Evolutionary conservation across 2,329 filamentous ascomycete species (phyloP).

Genomic region (Apiospora pterosperma): DNA sequence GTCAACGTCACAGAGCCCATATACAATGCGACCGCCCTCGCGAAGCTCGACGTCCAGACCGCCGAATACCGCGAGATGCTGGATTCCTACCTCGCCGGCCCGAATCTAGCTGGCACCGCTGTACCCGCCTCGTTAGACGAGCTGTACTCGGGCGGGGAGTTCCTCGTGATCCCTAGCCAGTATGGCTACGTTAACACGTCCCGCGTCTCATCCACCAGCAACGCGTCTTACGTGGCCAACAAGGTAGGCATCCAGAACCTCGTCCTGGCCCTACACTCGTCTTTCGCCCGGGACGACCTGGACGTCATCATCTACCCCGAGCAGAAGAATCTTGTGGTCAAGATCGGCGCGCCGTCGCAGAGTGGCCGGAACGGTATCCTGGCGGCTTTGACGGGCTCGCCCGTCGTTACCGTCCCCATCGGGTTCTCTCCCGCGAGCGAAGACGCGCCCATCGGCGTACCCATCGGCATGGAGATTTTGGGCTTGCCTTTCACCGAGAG

Average conservation of each 20-base stretch:
- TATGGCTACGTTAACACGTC: slow-evolving; percentile 51
- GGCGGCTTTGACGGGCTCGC: slow-evolving; percentile 36
- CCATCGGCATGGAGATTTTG: slow-evolving; percentile 63
- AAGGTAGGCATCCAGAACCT: slow-evolving; percentile 49
- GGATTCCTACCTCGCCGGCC: slow-evolving; percentile 49
- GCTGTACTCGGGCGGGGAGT: slow-evolving; percentile 48
- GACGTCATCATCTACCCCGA: slow-evolving; percentile 63
- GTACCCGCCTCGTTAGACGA: slow-evolving; percentile 41
- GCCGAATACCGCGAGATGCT: slow-evolving; percentile 57
- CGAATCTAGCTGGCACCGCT: slow-evolving; percentile 36
- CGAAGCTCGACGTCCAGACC: slow-evolving; percentile 54
- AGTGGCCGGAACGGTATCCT: slow-evolving; percentile 49
- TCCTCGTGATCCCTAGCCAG: slow-evolving; percentile 57
- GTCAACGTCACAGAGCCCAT: slow-evolving; percentile 44
- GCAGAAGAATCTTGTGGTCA: slow-evolving; percentile 60
- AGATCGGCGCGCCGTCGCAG: slow-evolving; percentile 53
- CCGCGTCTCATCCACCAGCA: slow-evolving; percentile 47
- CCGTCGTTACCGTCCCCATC: slow-evolving; percentile 44
- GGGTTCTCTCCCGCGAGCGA: slow-evolving; percentile 47
- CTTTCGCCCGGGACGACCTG: slow-evolving; percentile 45
- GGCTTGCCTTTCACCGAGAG: slow-evolving; percentile 54
- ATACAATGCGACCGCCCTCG: slow-evolving; percentile 51
- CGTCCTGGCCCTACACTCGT: slow-evolving; percentile 44
- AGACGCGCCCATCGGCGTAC: slow-evolving; percentile 54
- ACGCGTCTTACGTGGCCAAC: slow-evolving; percentile 44